Evolutionary conservation across 2,329 filamentous ascomycete genomes (phyloP).

Genomic region (Penicillium sumatraense): DNA sequence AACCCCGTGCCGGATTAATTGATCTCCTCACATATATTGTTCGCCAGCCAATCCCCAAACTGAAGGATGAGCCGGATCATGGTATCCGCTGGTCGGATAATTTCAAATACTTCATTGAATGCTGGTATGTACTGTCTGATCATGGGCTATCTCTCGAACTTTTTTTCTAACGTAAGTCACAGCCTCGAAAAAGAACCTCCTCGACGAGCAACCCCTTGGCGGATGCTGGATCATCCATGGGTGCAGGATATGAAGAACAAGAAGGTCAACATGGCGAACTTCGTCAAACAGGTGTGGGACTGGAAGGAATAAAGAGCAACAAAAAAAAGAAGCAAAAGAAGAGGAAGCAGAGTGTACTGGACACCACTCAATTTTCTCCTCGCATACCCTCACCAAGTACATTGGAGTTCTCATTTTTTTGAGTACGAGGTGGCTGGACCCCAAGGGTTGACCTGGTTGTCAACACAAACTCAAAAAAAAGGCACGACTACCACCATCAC

Average conservation of each 20-base stretch:
- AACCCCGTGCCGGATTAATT: conserved; percentile 88
- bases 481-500: conserved; percentile 3
- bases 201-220: conserved; percentile 90
- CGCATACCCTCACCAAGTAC: conserved; percentile 10
- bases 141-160: too few relatives aligned
- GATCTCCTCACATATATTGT: conserved; percentile 98
- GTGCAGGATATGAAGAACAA: conserved; percentile 95
- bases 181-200: conserved; percentile 93
- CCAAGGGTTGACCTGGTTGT: conserved; percentile 33
- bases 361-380: conserved; percentile 3
- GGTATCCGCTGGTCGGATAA: conserved; percentile 94
- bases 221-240: conserved; percentile 99
- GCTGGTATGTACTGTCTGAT: conserved; percentile 75
- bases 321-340: neutral
- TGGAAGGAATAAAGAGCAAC: conserved; percentile 70
- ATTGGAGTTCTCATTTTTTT: conserved; percentile 13
- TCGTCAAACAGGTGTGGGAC: conserved; percentile 93
- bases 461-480: conserved; percentile 25
- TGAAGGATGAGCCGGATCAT: conserved; percentile 91
- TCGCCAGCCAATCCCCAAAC: conserved; percentile 87
- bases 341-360: neutral
- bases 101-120: conserved; percentile 99
- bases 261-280: conserved; percentile 96
- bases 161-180: conserved; percentile 20
- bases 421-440: conserved; percentile 31